These are phyloP conservation scores for Leccinum incarnatum DNA, from an alignment of 768 basidiomycete species.

Conservation along the genomic window DNA sequence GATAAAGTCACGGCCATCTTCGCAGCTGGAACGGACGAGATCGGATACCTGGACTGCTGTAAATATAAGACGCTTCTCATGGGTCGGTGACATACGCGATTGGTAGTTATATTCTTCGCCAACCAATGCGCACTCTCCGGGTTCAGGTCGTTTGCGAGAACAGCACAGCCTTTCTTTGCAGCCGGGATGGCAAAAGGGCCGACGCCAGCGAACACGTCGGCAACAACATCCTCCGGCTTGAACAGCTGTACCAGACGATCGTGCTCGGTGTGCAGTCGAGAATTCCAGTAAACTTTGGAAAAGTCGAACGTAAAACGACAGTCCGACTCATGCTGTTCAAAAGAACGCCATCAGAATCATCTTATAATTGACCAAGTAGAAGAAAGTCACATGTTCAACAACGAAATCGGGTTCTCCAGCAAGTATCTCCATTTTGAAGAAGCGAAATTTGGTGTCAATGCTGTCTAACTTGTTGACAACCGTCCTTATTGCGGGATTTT, in stretches of 20 bases:
- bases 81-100: conserved; percentile 56
- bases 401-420: conserved; percentile 87
- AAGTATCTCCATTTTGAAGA: conserved; percentile 95
- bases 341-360: conserved; percentile 1
- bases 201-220: conserved; percentile 95
- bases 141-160: conserved; percentile 93
- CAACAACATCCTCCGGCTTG: conserved; percentile 72
- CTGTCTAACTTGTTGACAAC: conserved; percentile 93
- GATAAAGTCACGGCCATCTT: conserved; percentile 90
- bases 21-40: conserved; percentile 67
- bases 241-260: conserved; percentile 77
- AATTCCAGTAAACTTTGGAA: conserved; percentile 97
- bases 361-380: not conserved
- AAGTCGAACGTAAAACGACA: conserved; percentile 95
- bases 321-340: conserved; percentile 69
- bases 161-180: conserved; percentile 85
- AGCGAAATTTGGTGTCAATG: conserved; percentile 83
- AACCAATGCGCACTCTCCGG: conserved; percentile 83
- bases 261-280: conserved; percentile 89
- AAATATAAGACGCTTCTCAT: not conserved
- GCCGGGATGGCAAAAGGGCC: conserved; percentile 96
- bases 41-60: conserved; percentile 50
- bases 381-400: conserved; percentile 75
- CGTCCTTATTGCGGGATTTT: conserved; percentile 79
- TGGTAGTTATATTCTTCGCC: conserved; percentile 64